A percentile compares a stretch with the other conserved stretches of the same genome.
These are phyloP conservation scores for Corylus avellana DNA, from an alignment of 306 rosid species.

Conservation along the genomic window DNA sequence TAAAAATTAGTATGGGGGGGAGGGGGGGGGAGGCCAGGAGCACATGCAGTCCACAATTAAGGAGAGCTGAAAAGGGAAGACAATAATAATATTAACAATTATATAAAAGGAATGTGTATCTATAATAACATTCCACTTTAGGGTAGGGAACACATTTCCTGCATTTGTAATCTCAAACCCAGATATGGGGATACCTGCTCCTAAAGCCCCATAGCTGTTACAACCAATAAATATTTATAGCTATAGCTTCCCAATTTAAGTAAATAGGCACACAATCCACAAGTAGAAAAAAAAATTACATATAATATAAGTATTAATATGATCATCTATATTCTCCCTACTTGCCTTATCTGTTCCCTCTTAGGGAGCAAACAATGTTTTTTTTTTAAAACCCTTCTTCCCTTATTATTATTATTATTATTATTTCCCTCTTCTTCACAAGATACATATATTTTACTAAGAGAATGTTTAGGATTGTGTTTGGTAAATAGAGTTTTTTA, in stretches of 20 bases:
- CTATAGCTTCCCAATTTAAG: background rate
- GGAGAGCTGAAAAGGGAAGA: no score
- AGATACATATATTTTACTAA: background rate
- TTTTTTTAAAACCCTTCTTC: background rate
- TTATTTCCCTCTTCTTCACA: background rate
- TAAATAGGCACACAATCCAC: no score
- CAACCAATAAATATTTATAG: background rate
- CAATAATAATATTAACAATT: background rate
- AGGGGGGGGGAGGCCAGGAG: no score
- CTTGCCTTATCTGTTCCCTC: background rate
- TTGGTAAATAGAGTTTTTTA: no score
- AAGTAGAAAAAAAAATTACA: background rate
- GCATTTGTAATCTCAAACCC: conserved; percentile 47
- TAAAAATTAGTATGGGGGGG: no score
- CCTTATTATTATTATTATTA: no score
- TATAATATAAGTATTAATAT: background rate
- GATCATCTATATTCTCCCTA: no score
- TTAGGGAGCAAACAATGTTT: background rate
- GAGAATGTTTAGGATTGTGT: no score
- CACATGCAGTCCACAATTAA: no score
- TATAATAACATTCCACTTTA: background rate
- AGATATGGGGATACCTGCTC: conserved; percentile 17
- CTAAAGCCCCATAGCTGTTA: background rate
- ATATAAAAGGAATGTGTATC: no score
- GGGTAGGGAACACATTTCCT: conserved; percentile 22